Base-by-base conservation (phyloP, 176 grass and related monocot genomes). In the Cenchrus americanus region DNA sequence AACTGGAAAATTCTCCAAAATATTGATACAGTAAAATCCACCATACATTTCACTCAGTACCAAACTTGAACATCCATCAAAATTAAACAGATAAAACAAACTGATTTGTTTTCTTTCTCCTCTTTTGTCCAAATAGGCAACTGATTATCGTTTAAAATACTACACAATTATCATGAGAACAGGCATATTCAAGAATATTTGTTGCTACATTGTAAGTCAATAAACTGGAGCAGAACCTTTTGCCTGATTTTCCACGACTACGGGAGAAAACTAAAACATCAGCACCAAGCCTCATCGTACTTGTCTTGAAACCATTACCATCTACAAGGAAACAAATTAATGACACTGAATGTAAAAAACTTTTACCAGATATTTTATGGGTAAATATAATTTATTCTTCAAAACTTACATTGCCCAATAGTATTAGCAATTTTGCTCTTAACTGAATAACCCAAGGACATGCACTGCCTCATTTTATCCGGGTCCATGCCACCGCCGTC, bases 391-490 rank as follows among this genome's bases (percentile, higher is more conserved):
- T 80, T 81, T 83, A 73, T 34, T 62, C 42, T 44, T 67, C 22
- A 52, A 67, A 84, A 85, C 92, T 92, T 84, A 99, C 96, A 99
- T 84, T 99, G 96, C 78, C 96, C 93, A 77, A 99, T 99, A 37
- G 93, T 96, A 83, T 67, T 99, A 80, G 89, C 83, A 74, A 92
- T 43, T 91, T 96, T 95, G 83, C 79, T 94, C 88, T 96, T 99
- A 14, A 65, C 86, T 65, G 96, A 99, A 94, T 96, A 99, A 65
- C 93, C 96, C 71, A 99, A 90, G 66, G 96, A 99, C 91, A 99
- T 94, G 91, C 96, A 99, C 58, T 99, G 91, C n/a, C 96, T 83
- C 96, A 99, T 89, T 88, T 99, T 99, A 70, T 99, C 91, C 26
- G 93, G 93, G 69, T 92, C 86, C 96, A 99, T 99, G 52, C 96